Evolutionary conservation across 768 basidiomycete genomes (phyloP).

Genomic region (Wakefieldia striispora): DNA sequence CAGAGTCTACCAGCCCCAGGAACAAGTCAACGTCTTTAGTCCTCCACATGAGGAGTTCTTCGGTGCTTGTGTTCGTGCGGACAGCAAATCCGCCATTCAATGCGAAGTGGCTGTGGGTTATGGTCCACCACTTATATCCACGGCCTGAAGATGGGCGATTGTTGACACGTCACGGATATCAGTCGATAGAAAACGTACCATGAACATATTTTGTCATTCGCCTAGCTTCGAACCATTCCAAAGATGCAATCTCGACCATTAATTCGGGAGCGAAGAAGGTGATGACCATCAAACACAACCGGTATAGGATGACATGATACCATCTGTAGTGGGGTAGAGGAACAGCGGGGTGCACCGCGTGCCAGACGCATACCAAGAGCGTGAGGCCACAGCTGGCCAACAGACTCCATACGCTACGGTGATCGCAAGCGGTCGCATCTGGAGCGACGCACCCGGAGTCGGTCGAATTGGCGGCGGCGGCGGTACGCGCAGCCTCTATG

Average conservation of each 20-base stretch:
- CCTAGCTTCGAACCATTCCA: background rate
- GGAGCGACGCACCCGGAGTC: too few relatives aligned
- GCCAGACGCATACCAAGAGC: background rate
- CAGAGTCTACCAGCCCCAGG: background rate
- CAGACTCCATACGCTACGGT: background rate
- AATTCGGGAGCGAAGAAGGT: background rate
- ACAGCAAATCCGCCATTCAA: background rate
- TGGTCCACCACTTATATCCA: background rate
- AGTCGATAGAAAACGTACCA: background rate
- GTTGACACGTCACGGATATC: too few relatives aligned
- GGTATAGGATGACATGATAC: background rate
- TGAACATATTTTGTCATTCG: background rate
- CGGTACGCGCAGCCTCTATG: too few relatives aligned
- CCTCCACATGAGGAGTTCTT: background rate
- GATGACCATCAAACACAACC: background rate
- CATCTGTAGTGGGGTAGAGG: background rate
- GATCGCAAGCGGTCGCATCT: background rate
- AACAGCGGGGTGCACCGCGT: background rate
- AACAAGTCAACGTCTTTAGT: background rate
- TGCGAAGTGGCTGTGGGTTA: background rate
- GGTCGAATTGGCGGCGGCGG: too few relatives aligned
- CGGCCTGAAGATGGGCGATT: background rate
- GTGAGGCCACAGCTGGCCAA: background rate
- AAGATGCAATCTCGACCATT: background rate
- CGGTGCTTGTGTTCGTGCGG: background rate